Conservation (phyloP, 177 flowering plant genomes). For the Vitis hybrid region DNA sequence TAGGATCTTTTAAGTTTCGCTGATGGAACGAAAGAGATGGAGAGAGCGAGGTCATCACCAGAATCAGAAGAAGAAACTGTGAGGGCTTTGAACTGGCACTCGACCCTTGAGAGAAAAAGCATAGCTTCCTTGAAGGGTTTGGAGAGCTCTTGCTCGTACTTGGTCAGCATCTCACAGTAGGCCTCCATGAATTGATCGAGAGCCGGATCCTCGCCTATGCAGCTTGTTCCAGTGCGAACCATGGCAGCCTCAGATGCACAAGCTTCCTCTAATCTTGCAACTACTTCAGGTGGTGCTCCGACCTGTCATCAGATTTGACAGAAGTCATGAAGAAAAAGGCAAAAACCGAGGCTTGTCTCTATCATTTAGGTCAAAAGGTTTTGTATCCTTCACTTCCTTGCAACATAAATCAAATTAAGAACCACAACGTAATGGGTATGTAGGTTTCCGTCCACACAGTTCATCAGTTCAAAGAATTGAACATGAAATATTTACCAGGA, state of each 20-base stretch:
- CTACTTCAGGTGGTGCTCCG: slow-evolving; percentile 95
- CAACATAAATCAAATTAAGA: too few species aligned
- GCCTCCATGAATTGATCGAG: slow-evolving; percentile 99
- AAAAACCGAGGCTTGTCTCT: slow-evolving; percentile 8
- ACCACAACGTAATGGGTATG: too few species aligned
- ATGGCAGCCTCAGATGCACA: slow-evolving; percentile 47
- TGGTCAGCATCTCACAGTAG: slow-evolving; percentile 91
- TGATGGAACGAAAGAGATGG: not conserved
- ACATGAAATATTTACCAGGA: too few species aligned
- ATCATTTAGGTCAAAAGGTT: slow-evolving; percentile 5
- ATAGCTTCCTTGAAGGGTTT: slow-evolving; percentile 96
- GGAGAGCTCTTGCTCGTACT: slow-evolving; percentile 89
- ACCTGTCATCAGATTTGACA: slow-evolving; percentile 42
- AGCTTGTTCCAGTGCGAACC: slow-evolving; percentile 23
- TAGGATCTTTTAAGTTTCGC: not conserved
- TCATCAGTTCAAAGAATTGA: too few species aligned
- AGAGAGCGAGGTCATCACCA: slow-evolving; percentile 25
- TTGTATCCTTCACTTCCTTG: too few species aligned
- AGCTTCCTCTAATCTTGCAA: slow-evolving; percentile 73
- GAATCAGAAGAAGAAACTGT: slow-evolving; percentile 52
- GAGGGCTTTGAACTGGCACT: slow-evolving; percentile 85
- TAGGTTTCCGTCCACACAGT: too few species aligned
- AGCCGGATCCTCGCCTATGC: slow-evolving; percentile 81
- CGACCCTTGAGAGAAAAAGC: slow-evolving; percentile 78
- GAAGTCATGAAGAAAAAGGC: not conserved